Evolutionary conservation across 2,329 filamentous ascomycete genomes (phyloP), one percentile per base, ranked within the genome.

Genomic region (Lasiodiplodia sp.): DNA sequence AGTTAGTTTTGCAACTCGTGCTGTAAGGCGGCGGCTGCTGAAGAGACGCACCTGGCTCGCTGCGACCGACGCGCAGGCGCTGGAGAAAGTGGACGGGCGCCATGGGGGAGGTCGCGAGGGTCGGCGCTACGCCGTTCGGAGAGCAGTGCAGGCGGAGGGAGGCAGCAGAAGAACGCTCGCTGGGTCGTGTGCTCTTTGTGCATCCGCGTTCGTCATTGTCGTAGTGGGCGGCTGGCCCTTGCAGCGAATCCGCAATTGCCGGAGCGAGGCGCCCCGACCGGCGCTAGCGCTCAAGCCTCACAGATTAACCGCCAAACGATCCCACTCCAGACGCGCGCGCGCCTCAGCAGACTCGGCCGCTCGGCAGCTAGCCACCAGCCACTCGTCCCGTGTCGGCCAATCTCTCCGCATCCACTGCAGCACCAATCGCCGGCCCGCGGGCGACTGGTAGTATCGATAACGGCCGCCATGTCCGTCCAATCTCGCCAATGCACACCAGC

Each of bases 31-130:
- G 38, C 47, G 56, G 58, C 68, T 57, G 40, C 49, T 56, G 63
- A 38, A 47, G 63, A 64, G 18, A 78, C 79, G 75, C 76, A 79
- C 79, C 75, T 51, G 60, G 60, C 44, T 64, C 60, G 16, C 60
- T 18, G 44, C 60, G 60, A 73, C 79, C 76, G 74, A 76, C 67
- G 70, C 72, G 78, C 74, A 80, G 73, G 73, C 75, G 71, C 67
- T 76, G 71, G 56, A 72, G 73, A 71, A 79, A 76, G 66, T 71
- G 74, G 69, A 72, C 73, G 69, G 79, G 79, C 71, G 78, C 74
- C 78, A 80, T 79, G 66, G 67, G 72, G 51, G 52, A 67, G 31
- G 56, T 21, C 68, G 31, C 31, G 16, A 21, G 6, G 28, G 60
- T 28, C 47, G 21, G 60, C 60, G 47, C 60, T 64, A 64, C 60